Evolutionary conservation across 2,329 filamentous ascomycete species (phyloP).

Genomic region (Diaporthe vexans): DNA sequence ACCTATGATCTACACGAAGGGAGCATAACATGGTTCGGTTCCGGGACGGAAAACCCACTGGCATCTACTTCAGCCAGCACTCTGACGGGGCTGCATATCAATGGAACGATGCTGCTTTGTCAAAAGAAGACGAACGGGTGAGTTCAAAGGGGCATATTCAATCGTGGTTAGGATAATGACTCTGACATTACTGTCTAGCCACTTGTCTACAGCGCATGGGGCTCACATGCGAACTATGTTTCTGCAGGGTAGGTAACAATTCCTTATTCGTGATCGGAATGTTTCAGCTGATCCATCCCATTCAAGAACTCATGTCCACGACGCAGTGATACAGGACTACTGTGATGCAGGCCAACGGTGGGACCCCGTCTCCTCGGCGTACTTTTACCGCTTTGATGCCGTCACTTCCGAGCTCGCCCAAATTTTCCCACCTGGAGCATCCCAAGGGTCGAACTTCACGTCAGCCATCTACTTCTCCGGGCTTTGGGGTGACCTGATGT

Average conservation of each 20-base stretch:
- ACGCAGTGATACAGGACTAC: constrained; percentile 51
- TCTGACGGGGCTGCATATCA: constrained; percentile 36
- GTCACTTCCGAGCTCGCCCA: constrained; percentile 44
- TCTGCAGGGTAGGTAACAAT: constrained; percentile 46
- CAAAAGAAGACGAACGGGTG: constrained; percentile 48
- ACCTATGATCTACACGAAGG: constrained; percentile 40
- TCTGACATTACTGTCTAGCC: constrained; percentile 45
- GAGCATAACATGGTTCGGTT: constrained; percentile 53
- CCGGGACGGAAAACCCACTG: constrained; percentile 36
- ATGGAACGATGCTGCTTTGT: constrained; percentile 48
- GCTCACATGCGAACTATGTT: constrained; percentile 54
- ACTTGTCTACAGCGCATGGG: constrained; percentile 52
- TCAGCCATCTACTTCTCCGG: constrained; percentile 54
- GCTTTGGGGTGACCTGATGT: constrained; percentile 52
- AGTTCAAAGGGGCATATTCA: constrained; percentile 5
- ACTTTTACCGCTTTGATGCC: constrained; percentile 53
- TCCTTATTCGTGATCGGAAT: fast-evolving
- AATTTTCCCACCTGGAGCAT: constrained; percentile 35
- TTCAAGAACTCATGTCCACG: constrained; percentile 51
- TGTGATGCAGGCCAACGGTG: constrained; percentile 52
- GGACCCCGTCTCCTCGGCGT: constrained; percentile 54
- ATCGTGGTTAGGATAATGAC: background rate
- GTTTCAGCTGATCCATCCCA: background rate
- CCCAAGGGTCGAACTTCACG: constrained; percentile 46
- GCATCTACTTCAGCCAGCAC: constrained; percentile 42